Evolutionary conservation across 768 basidiomycete species (phyloP).

Genomic region (Crucibulum laeve): DNA sequence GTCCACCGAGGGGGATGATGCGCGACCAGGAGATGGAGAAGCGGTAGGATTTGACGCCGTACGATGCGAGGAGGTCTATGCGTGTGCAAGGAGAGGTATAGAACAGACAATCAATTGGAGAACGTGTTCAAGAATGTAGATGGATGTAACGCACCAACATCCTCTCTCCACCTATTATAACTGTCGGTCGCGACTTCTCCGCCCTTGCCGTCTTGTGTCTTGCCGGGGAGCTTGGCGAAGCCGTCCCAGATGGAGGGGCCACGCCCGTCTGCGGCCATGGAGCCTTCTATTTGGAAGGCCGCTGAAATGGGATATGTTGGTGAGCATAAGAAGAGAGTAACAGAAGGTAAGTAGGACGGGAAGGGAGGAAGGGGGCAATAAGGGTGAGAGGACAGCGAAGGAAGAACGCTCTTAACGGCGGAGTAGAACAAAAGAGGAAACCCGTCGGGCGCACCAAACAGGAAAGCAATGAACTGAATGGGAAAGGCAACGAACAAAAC

Average conservation of each 20-base stretch:
- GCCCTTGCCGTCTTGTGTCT: slow-evolving; percentile 49
- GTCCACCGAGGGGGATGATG: slow-evolving; percentile 48
- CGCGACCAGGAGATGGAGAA: slow-evolving; percentile 76
- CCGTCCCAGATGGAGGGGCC: slow-evolving; percentile 73
- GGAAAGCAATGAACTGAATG: neutral
- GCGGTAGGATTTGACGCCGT: slow-evolving; percentile 68
- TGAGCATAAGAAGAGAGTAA: too few relatives aligned
- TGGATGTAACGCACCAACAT: too few relatives aligned
- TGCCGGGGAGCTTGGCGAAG: slow-evolving; percentile 43
- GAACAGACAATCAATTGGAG: too few relatives aligned
- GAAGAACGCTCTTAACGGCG: too few relatives aligned
- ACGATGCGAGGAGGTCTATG: slow-evolving; percentile 50
- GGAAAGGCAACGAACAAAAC: neutral
- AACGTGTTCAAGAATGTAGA: too few relatives aligned
- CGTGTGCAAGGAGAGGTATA: too few relatives aligned
- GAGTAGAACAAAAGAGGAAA: too few relatives aligned
- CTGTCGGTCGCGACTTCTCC: slow-evolving; percentile 71
- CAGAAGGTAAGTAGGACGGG: too few relatives aligned
- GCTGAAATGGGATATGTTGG: too few relatives aligned
- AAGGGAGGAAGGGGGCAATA: too few relatives aligned
- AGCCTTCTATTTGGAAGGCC: slow-evolving; percentile 73
- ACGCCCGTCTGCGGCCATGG: slow-evolving; percentile 49
- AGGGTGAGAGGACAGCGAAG: too few relatives aligned
- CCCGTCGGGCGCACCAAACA: neutral
- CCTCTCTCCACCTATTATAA: slow-evolving; percentile 60